Conservation (phyloP, 768 basidiomycete genomes). For the Strobilomyces dryophilus region DNA sequence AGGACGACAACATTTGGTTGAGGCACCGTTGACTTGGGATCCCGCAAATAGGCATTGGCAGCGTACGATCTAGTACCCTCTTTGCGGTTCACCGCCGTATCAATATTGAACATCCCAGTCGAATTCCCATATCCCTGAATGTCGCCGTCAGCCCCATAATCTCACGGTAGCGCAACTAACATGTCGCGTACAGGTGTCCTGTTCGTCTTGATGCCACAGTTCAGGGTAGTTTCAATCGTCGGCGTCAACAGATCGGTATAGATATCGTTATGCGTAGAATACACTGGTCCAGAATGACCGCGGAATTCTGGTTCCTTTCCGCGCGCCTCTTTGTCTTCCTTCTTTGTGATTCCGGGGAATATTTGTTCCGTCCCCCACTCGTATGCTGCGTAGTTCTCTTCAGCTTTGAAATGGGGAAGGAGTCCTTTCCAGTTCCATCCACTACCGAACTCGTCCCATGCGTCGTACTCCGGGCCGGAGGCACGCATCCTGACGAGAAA, state of each 20-base stretch:
- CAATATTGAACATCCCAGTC: constrained; percentile 18
- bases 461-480: constrained; percentile 17
- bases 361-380: constrained; percentile 9
- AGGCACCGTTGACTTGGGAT: constrained; percentile 7
- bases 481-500: constrained; percentile 18
- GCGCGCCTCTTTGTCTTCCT: constrained; percentile 11
- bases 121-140: constrained; percentile 11
- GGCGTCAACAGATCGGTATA: constrained; percentile 14
- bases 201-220: constrained; percentile 14
- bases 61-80: constrained; percentile 16
- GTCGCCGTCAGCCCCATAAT: background rate
- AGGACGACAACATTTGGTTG: constrained; percentile 10
- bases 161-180: background rate
- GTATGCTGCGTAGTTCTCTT: constrained; percentile 8
- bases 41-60: constrained; percentile 13
- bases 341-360: constrained; percentile 10
- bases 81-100: constrained; percentile 13
- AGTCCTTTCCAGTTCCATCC: constrained; percentile 18
- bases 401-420: constrained; percentile 13
- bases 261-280: constrained; percentile 13
- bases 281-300: constrained; percentile 7
- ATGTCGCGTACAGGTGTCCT: constrained; percentile 8
- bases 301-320: constrained; percentile 8
- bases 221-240: constrained; percentile 6
- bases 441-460: constrained; percentile 13